Evolutionary conservation across 2,329 filamentous ascomycete species (phyloP).

Genomic region (Hymenoscyphus linearis): DNA sequence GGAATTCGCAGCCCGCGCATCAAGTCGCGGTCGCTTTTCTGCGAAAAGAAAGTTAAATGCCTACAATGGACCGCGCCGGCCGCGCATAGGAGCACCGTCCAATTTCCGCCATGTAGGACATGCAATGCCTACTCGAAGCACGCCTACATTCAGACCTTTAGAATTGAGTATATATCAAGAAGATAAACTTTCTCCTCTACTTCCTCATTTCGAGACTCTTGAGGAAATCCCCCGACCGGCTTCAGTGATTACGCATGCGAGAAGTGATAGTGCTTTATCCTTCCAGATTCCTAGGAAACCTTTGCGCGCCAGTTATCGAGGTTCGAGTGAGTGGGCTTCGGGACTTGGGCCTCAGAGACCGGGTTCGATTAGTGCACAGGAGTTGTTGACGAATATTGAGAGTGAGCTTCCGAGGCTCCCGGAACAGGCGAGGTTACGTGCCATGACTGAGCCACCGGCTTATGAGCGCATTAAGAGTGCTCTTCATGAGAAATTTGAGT

Average conservation of each 20-base stretch:
- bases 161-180: conserved; percentile 50
- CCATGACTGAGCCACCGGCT: conserved; percentile 27
- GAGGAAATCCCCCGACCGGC: conserved; percentile 20
- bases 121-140: conserved; percentile 29
- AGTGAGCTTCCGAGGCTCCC: conserved; percentile 23
- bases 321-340: conserved; percentile 24
- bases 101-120: conserved; percentile 56
- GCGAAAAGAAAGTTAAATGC: conserved; percentile 38
- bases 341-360: conserved; percentile 20
- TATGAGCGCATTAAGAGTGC: conserved; percentile 31
- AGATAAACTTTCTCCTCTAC: conserved; percentile 48
- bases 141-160: conserved; percentile 44
- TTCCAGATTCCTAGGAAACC: conserved; percentile 30
- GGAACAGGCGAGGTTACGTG: conserved; percentile 25
- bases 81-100: conserved; percentile 50
- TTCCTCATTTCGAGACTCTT: conserved; percentile 43
- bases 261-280: conserved; percentile 27
- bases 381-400: conserved; percentile 24
- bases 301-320: conserved; percentile 23
- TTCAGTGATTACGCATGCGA: conserved; percentile 21
- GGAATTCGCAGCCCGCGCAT: conserved; percentile 37
- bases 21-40: conserved; percentile 40
- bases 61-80: conserved; percentile 39
- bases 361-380: conserved; percentile 23
- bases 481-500: conserved; percentile 41